Conservation (phyloP, 2,329 filamentous ascomycete species). For the Helminthosporium solani region DNA sequence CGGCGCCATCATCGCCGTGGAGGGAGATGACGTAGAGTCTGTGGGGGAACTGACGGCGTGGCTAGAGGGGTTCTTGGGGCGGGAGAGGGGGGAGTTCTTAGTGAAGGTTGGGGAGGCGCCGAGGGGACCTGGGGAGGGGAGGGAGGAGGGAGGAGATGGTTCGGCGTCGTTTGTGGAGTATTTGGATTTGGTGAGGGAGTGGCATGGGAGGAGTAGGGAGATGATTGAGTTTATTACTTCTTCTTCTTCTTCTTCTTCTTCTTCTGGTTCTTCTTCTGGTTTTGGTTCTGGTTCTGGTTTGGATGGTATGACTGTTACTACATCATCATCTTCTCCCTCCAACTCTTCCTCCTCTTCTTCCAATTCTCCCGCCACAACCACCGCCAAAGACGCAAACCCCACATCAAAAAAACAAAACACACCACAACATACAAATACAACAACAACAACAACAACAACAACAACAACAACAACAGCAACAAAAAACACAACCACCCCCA, state of each 20-base stretch:
- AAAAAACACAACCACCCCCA: conserved; percentile 2
- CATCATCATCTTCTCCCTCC: conserved; percentile 4
- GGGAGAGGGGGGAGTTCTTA: conserved; percentile 51
- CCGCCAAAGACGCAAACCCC: not conserved
- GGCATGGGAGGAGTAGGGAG: conserved; percentile 74
- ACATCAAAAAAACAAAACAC: too few relatives aligned
- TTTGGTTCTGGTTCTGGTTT: too few relatives aligned
- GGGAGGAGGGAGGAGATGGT: not conserved
- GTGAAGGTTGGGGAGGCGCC: conserved; percentile 54
- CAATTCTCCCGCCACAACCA: not conserved
- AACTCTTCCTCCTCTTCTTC: conserved; percentile 2
- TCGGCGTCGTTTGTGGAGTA: conserved; percentile 60
- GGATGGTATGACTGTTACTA: too few relatives aligned
- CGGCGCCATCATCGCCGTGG: conserved; percentile 81
- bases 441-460: conserved; percentile 16
- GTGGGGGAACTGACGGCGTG: conserved; percentile 66
- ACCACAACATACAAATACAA: too few relatives aligned
- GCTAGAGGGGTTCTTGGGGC: conserved; percentile 56
- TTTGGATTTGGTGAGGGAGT: conserved; percentile 66
- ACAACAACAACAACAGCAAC: conserved; percentile 22
- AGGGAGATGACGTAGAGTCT: conserved; percentile 68
- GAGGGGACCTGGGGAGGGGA: conserved; percentile 41
- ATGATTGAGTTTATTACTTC: conserved; percentile 61
- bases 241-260: too few relatives aligned
- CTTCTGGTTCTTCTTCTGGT: too few relatives aligned